Base-by-base conservation (phyloP, 257 asterid species). In the Rhazya stricta region DNA sequence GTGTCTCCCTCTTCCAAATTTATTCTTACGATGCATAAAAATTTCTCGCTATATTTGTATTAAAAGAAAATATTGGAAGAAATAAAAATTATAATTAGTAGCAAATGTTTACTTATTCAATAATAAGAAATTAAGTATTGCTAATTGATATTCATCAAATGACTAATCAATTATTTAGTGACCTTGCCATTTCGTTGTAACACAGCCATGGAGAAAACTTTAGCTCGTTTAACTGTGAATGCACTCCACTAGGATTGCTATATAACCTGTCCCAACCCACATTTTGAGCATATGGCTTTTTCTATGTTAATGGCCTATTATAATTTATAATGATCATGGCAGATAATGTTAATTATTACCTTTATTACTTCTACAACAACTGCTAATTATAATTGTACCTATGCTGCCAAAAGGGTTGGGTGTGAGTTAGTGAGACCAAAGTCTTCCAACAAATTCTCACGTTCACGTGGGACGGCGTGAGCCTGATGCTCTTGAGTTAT, bases 301-400 rank as follows among this genome's bases (percentile, higher is more conserved):
- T 41, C 56, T 27, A 21, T 39, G 7, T 16, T 63, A 32, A 73
- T 58, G 25, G 42, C 32, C 19, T 41, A 57, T 12, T 10, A 41
- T 32, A 39, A 73, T 56, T 12, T 10, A 41, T 32, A 39, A 73
- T 56, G 8, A 57, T 57, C 8, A 18, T 53, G 69, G 46, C n/a
- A 36, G 45, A 18, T 63, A 63, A 34, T 53, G 75, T 57, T 71
- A n/a, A 42, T 36, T 71, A 71, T 21, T 36, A 58, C 42, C 36
- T 46, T 48, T 29, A 53, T 53, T 29, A 46, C 9, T 16, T 16
- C 27, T 18, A 5, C 23, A 66, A 71, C 25, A 43, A 72, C 76
- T 23, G n/a, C 69, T 27, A 57, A 13, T 36, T 19, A n/a, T 53
- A 29, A 0, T 18, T 16, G 4, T 5, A 15, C 23, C 21, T 18